Evolutionary conservation across 2,329 filamentous ascomycete species (phyloP), one percentile per base, ranked within the genome.

Genomic region (Cladophialophora yegresii): DNA sequence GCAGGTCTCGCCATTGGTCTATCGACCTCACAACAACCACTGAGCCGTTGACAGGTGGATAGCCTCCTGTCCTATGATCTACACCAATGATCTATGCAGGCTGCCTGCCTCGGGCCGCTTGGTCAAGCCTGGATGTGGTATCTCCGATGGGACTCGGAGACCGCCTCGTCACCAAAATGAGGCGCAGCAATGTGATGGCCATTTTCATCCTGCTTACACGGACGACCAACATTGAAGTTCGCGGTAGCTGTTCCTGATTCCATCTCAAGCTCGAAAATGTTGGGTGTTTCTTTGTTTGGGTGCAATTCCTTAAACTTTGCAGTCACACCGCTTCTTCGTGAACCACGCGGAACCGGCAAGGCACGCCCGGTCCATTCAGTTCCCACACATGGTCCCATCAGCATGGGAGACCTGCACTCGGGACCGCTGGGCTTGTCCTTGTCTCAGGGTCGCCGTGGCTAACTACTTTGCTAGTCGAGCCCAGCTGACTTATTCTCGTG

Each of bases 261-360:
- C 36, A 43, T 20, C 36, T 43, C 47, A 50, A 50, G 47, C 47
- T 50, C 47, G 47, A 22, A 10, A 50, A 28, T 13, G 26, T 10
- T 5, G 47, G 5, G 7, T 5, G 9, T 28, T 50, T 26, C 45
- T 13, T 26, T 50, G 22, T 20, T 50, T 50, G 23, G 20, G 47
- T 26, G 47, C 23, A 28, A 16, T 23, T 7, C 47, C 12, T 50
- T 26, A 12, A 12, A 20, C 20, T 50, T 16, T 22, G 13, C 23
- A 12, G 22, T 50, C 47, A 50, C 47, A 50, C 47, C 47, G 47
- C 47, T 50, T 50, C 20, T 50, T 50, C 5, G 47, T 43, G 20
- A 22, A 20, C 47, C 47, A 12, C 23, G 47, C 47, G 20, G 47
- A 23, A 50, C 20, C 20, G 13, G 20, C 9, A 50, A 50, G 22